Evolutionary conservation across 345 rosid species (phyloP), one percentile per base, ranked within the genome.

Genomic region (Noccaea caerulescens): DNA sequence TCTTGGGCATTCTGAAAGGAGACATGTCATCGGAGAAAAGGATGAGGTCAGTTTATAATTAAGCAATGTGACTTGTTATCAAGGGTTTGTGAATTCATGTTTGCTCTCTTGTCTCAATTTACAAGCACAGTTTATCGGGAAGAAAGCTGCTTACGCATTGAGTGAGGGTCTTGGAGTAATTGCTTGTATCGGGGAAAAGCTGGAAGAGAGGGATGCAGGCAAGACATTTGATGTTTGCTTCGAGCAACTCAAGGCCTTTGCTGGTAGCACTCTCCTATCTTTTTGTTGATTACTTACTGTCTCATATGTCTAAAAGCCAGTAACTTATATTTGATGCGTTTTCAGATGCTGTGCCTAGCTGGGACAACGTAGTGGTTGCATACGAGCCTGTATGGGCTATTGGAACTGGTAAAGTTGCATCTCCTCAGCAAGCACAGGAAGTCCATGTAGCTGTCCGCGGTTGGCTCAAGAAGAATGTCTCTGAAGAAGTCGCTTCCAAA

Each of bases 321-420:
- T 58, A 73, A 34, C 12, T 11, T 32, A 33, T 33, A 33, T 33
- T 4, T 27, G 30, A 0, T 43, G 32, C 14, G 7, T 62, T 7
- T 56, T 49, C 84, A 93, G 99, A 91, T 84, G 87, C 88, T 71
- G 86, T 88, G 32, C 89, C 96, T 41, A 82, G 97, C 81, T 91
- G 97, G 99, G 97, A 91, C 53, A 79, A 85, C 60, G 60, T 91
- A 46, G 99, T 94, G 32, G 85, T 94, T 66, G 99, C 99, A 1
- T 94, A 94, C 57, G 99, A 94, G 80, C 98, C 99, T 57, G 98
- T 94, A 27, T 94, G 99, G 99, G 99, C 99, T 69, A 94, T 94
- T 76, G 99, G 97, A 68, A 91, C 98, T 50, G 99, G 99, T 67
- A 92, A 91, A 72, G 99, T 94, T 69, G 98, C 99, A 59, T 80